These are phyloP conservation scores for Saraca asoca DNA, from an alignment of 331 rosid species.

Conservation along the genomic window DNA sequence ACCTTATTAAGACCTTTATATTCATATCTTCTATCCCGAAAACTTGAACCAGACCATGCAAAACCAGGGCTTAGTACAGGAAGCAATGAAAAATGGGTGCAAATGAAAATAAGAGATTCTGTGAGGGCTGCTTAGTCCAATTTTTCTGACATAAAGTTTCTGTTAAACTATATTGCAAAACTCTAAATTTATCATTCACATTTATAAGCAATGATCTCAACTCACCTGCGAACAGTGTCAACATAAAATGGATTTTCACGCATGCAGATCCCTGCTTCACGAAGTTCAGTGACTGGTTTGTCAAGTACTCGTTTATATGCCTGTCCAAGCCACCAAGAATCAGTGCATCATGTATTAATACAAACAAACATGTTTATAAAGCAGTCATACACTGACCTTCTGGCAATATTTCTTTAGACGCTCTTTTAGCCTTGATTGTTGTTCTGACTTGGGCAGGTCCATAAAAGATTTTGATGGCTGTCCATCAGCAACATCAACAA, in stretches of 20 bases:
- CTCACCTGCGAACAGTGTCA: conserved; percentile 97
- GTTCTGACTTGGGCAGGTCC: conserved; percentile 89
- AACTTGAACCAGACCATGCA: conserved; percentile 57
- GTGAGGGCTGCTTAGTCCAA: conserved; percentile 20
- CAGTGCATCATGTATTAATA: conserved; percentile 34
- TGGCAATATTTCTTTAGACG: conserved; percentile 96
- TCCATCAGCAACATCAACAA: conserved; percentile 58
- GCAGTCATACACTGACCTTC: conserved; percentile 61
- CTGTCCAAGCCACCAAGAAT: conserved; percentile 48
- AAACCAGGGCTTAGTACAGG: conserved; percentile 36
- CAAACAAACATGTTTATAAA: conserved; percentile 31
- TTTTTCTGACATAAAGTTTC: not conserved
- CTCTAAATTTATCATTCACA: conserved; percentile 13
- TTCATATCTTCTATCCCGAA: conserved; percentile 97
- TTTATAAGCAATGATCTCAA: conserved; percentile 30
- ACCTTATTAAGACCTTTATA: conserved; percentile 96
- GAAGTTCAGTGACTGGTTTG: conserved; percentile 87
- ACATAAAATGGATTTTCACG: conserved; percentile 97
- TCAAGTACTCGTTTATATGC: conserved; percentile 94
- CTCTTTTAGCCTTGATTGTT: conserved; percentile 78
- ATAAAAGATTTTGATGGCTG: conserved; percentile 73
- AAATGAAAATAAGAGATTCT: conserved; percentile 8
- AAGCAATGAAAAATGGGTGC: conserved; percentile 21
- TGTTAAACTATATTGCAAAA: conserved; percentile 17
- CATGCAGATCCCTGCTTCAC: conserved; percentile 99